phyloP scores from a whole-genome alignment of 768 basidiomycete genomes.

The Tephrocybe sp. region DNA sequence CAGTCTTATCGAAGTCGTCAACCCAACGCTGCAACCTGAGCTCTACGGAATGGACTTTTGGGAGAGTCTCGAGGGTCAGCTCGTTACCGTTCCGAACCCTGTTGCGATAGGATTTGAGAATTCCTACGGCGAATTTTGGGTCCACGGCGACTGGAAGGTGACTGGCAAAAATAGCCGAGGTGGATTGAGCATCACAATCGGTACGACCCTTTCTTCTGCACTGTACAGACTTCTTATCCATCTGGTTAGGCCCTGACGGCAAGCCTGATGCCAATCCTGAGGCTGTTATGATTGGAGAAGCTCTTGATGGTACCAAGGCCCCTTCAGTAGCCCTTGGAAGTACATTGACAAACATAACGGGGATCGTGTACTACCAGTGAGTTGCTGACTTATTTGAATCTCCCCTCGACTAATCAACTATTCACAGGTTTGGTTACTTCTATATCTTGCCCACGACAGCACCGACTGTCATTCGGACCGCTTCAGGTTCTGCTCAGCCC shows the following conservation, averaged over 20 bases:
- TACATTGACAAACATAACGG: conserved; percentile 49
- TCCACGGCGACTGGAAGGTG: conserved; percentile 54
- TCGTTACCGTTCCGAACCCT: conserved; percentile 53
- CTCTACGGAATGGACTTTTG: conserved; percentile 63
- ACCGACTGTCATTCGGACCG: conserved; percentile 42
- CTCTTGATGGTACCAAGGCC: conserved; percentile 53
- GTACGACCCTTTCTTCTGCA: conserved; percentile 23
- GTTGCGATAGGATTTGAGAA: conserved; percentile 50
- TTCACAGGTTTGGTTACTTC: conserved; percentile 52
- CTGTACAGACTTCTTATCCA: neutral
- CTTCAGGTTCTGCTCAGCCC: conserved; percentile 33
- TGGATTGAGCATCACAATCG: conserved; percentile 51
- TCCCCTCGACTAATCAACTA: neutral
- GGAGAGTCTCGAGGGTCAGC: conserved; percentile 59
- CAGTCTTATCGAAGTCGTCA: conserved; percentile 41
- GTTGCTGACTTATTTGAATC: conserved; percentile 20
- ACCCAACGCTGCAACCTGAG: conserved; percentile 49
- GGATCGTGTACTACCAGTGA: conserved; percentile 55
- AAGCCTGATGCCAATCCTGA: conserved; percentile 63
- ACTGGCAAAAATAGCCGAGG: conserved; percentile 57
- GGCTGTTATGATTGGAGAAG: conserved; percentile 50
- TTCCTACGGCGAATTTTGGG: conserved; percentile 58
- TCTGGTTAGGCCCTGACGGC: conserved; percentile 39
- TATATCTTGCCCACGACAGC: conserved; percentile 59
- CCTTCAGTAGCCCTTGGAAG: conserved; percentile 49